phyloP scores from a whole-genome alignment of 2,329 filamentous ascomycete genomes.

The Phoma sp. region DNA sequence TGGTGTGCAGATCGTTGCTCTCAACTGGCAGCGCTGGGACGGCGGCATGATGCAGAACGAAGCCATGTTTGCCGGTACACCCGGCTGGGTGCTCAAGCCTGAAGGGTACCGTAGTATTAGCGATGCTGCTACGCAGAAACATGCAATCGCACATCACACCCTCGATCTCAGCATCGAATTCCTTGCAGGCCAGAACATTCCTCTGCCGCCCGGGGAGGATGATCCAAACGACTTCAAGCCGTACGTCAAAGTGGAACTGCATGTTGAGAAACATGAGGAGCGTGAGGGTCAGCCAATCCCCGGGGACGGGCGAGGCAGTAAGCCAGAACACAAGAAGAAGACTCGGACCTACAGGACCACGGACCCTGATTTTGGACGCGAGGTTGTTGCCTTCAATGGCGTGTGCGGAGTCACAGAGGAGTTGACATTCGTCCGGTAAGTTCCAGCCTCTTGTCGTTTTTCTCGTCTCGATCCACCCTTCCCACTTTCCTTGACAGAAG shows the following conservation, averaged over 20 bases:
- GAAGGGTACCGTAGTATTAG: constrained; percentile 66
- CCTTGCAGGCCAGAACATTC: constrained; percentile 77
- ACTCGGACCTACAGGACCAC: constrained; percentile 52
- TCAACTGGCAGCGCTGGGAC: constrained; percentile 94
- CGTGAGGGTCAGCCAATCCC: constrained; percentile 49
- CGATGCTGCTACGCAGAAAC: constrained; percentile 48
- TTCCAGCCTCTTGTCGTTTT: constrained; percentile 12
- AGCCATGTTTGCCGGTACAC: constrained; percentile 82
- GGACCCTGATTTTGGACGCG: constrained; percentile 54
- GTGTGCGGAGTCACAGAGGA: constrained; percentile 53
- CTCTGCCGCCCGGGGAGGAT: constrained; percentile 64
- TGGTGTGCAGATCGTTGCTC: constrained; percentile 86
- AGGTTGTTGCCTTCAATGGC: constrained; percentile 52
- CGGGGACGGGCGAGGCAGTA: constrained; percentile 59
- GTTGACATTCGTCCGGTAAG: constrained; percentile 57
- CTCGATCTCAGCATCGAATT: constrained; percentile 75
- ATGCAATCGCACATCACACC: constrained; percentile 57
- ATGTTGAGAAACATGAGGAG: constrained; percentile 72
- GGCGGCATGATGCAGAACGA: constrained; percentile 96
- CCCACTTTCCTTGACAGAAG: neutral
- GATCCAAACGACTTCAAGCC: constrained; percentile 69
- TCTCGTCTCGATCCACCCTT: constrained; percentile 1
- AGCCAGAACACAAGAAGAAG: constrained; percentile 56
- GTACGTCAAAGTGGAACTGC: constrained; percentile 78
- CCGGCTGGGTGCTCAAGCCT: constrained; percentile 87